Evolutionary conservation across 2,329 filamentous ascomycete genomes (phyloP).

Genomic region (Penicillium sp.): DNA sequence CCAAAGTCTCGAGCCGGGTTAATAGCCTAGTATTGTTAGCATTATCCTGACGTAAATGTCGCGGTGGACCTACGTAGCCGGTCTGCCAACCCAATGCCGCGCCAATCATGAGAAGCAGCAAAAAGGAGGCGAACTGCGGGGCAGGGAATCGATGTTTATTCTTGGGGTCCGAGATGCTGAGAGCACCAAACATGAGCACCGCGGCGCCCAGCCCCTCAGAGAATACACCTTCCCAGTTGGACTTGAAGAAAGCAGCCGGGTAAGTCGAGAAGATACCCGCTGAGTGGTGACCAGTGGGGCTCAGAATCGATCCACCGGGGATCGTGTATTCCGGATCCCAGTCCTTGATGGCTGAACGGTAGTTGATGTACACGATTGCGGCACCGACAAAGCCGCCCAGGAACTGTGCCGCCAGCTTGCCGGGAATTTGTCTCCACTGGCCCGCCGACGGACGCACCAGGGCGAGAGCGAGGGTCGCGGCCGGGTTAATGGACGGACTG

Average conservation of each 20-base stretch:
- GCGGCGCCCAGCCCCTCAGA: conserved; percentile 29
- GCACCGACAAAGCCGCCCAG: conserved; percentile 34
- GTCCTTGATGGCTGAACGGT: conserved; percentile 30
- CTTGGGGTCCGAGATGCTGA: conserved; percentile 28
- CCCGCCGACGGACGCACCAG: conserved; percentile 29
- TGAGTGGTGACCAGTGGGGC: conserved; percentile 29
- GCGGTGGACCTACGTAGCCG: conserved; percentile 29
- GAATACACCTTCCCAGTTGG: conserved; percentile 36
- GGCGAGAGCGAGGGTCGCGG: conserved; percentile 27
- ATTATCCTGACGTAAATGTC: background rate
- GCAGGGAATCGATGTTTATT: conserved; percentile 29
- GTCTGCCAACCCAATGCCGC: conserved; percentile 36
- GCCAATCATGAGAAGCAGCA: conserved; percentile 32
- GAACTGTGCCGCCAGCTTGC: conserved; percentile 30
- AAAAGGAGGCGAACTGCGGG: conserved; percentile 28
- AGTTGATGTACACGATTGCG: conserved; percentile 32
- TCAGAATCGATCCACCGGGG: conserved; percentile 31
- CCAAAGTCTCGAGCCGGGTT: conserved; percentile 35
- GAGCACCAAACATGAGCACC: conserved; percentile 32
- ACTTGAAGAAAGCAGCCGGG: conserved; percentile 24
- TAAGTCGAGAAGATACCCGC: conserved; percentile 34
- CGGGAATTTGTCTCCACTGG: conserved; percentile 31
- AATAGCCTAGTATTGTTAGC: conserved; percentile 24
- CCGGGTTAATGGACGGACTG: conserved; percentile 32
- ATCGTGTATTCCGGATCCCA: conserved; percentile 37